Conservation (phyloP, 352 stramenopile species). For the Pythium pyrilobum region DNA sequence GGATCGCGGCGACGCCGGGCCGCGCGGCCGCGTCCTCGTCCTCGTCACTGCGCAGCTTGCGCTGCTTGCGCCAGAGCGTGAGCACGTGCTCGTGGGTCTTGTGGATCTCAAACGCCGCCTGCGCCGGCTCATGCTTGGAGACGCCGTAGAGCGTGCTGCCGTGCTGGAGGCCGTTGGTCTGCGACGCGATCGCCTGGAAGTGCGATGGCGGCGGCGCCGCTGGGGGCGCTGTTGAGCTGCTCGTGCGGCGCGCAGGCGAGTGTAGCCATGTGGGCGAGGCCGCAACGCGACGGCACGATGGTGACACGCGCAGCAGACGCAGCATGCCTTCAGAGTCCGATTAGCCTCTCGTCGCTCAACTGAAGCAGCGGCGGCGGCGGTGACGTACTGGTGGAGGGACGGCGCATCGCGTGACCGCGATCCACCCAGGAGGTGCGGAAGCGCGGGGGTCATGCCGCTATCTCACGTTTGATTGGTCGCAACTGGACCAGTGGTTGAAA, state of each 20-base stretch:
- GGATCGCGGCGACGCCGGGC: conserved; percentile 13
- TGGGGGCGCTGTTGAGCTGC: background rate
- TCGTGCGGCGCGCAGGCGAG: background rate
- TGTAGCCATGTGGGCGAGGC: conserved; percentile 12
- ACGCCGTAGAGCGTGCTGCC: conserved; percentile 31
- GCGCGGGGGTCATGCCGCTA: no score
- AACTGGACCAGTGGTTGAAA: no score
- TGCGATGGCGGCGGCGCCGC: conserved; percentile 2
- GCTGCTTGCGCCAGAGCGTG: conserved; percentile 26
- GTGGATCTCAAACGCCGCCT: conserved; percentile 20
- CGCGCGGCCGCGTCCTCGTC: background rate
- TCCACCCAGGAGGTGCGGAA: no score
- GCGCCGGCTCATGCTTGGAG: conserved; percentile 1
- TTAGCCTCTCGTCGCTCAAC: no score
- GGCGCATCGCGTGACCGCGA: no score
- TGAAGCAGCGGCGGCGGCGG: no score
- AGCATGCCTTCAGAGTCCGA: no score
- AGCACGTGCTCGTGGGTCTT: conserved; percentile 32
- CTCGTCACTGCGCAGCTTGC: background rate
- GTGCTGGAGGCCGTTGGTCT: conserved; percentile 31
- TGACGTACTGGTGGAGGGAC: no score
- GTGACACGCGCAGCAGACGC: background rate
- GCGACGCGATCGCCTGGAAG: conserved; percentile 25
- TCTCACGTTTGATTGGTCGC: no score
- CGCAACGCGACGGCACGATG: conserved; percentile 1